Conservation (phyloP, 805 yeast genomes). For the Metschnikowia amazonensis region DNA sequence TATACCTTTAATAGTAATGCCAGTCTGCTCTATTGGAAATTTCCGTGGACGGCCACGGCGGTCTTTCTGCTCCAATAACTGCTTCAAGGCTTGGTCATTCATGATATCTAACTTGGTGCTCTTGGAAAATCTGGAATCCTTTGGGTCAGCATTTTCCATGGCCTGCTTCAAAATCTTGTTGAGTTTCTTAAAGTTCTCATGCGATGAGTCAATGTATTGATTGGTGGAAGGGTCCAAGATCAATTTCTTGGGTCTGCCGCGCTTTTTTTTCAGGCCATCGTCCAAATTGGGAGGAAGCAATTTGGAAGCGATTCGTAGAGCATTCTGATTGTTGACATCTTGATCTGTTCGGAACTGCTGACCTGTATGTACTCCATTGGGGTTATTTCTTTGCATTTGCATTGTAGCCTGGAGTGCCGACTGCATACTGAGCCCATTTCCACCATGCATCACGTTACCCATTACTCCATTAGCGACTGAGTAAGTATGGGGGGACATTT, state of each 20-base stretch:
- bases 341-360: conserved; percentile 3
- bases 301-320: conserved; percentile 8
- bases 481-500: background rate
- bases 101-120: conserved; percentile 9
- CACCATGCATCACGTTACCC: background rate
- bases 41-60: conserved; percentile 51
- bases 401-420: conserved; percentile 4
- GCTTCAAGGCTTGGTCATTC: conserved; percentile 18
- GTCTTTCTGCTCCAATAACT: conserved; percentile 38
- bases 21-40: conserved; percentile 45
- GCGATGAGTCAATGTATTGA: conserved; percentile 38
- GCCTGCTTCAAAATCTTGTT: conserved; percentile 27
- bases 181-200: conserved; percentile 39
- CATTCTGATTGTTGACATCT: background rate
- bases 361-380: background rate
- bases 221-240: conserved; percentile 41
- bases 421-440: background rate
- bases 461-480: background rate
- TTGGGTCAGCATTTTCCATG: conserved; percentile 8
- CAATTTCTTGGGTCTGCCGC: conserved; percentile 42
- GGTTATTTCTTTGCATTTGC: conserved; percentile 7
- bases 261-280: conserved; percentile 26
- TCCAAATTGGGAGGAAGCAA: conserved; percentile 10
- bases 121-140: background rate
- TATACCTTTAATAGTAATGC: conserved; percentile 41